phyloP scores from a whole-genome alignment of 1,284 basidiomycete genomes.

The Cystobasidium pallidum region DNA sequence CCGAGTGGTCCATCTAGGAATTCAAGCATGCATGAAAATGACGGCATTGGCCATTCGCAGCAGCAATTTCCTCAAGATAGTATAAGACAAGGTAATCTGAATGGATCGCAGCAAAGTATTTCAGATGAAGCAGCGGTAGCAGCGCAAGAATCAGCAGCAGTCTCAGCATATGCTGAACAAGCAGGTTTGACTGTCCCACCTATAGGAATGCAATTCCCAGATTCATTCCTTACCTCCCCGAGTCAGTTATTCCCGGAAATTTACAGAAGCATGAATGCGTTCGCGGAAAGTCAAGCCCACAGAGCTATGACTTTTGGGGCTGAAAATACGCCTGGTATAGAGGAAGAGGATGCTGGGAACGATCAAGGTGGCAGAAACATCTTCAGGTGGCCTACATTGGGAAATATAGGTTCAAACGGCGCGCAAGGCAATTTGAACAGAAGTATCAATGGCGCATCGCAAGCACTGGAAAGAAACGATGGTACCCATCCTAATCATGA shows the following conservation, averaged over 20 bases:
- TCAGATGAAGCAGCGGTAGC: background rate
- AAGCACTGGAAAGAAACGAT: background rate
- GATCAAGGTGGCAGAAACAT: constrained; percentile 11
- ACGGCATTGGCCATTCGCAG: background rate
- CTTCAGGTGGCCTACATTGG: constrained; percentile 32
- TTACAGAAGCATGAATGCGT: constrained; percentile 35
- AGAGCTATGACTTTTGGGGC: constrained; percentile 31
- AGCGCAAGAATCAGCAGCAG: constrained; percentile 1
- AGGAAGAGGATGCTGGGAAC: constrained; percentile 11
- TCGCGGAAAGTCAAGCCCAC: constrained; percentile 33
- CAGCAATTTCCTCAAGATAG: background rate
- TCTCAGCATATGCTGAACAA: constrained; percentile 6
- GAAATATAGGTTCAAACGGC: background rate
- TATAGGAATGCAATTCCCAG: constrained; percentile 29
- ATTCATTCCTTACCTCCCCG: constrained; percentile 25
- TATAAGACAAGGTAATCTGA: background rate
- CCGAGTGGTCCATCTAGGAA: background rate
- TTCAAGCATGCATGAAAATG: constrained; percentile 21
- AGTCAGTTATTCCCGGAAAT: constrained; percentile 43
- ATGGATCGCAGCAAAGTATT: background rate
- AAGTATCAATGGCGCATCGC: background rate
- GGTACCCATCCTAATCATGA: background rate
- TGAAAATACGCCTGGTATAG: constrained; percentile 18
- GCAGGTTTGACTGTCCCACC: background rate
- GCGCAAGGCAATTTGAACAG: background rate